Evolutionary conservation across 768 basidiomycete species (phyloP).

Genomic region (Kondoa subrosea): DNA sequence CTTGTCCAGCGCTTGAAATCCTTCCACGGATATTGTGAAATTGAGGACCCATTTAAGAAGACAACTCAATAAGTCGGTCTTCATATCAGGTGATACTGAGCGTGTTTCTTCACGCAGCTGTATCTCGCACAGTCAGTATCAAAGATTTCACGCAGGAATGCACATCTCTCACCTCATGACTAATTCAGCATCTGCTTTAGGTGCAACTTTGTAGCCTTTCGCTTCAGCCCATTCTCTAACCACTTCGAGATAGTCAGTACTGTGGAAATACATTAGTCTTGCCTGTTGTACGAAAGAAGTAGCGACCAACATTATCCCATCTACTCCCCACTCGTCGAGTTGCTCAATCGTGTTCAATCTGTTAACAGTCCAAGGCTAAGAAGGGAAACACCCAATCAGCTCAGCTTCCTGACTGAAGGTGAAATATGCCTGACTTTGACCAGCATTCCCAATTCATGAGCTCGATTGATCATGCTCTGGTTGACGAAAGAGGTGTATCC

Average conservation of each 20-base stretch:
- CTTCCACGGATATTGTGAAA: too few species aligned
- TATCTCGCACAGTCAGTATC: background rate
- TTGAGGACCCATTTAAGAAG: too few species aligned
- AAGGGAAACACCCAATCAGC: too few species aligned
- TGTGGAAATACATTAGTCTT: background rate
- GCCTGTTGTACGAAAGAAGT: conserved; percentile 4
- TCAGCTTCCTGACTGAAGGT: background rate
- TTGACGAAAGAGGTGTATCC: conserved; percentile 16
- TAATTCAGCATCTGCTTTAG: conserved; percentile 15
- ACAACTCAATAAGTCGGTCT: too few species aligned
- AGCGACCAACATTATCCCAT: conserved; percentile 15
- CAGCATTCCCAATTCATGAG: conserved; percentile 8
- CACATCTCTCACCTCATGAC: conserved; percentile 15
- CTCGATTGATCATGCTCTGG: conserved; percentile 11
- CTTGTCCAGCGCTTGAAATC: too few species aligned
- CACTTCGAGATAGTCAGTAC: background rate
- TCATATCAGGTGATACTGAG: background rate
- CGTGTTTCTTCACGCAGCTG: background rate
- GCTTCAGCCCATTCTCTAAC: conserved; percentile 11
- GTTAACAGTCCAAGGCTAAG: conserved; percentile 17
- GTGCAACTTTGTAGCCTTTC: conserved; percentile 14
- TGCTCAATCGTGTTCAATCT: conserved; percentile 12
- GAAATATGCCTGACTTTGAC: conserved; percentile 6
- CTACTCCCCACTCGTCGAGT: conserved; percentile 1
- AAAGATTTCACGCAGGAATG: background rate